Percentiles rank a stretch among this genome's conserved stretches.
phyloP scores from a whole-genome alignment of 495 filamentous ascomycete genomes.

The Jackrogersella multiformis region DNA sequence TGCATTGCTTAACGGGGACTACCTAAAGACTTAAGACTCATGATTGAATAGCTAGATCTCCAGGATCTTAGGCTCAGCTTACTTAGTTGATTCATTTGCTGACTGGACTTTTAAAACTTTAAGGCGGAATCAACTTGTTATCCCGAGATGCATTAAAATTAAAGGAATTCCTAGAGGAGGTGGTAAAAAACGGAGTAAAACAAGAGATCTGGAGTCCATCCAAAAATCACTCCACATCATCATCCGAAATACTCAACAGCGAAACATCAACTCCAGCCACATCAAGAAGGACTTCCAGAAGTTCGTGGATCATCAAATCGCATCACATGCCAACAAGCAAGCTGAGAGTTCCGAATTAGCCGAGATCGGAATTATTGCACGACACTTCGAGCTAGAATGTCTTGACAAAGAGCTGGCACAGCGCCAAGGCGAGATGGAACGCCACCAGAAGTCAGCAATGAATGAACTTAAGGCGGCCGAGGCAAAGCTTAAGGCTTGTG shows the following conservation, averaged over 20 bases:
- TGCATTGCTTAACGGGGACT: slow-evolving; percentile 22
- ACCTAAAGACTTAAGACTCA: slow-evolving; percentile 8
- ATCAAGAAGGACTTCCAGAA: background rate
- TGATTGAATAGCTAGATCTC: background rate
- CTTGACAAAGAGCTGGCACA: background rate
- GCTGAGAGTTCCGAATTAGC: background rate
- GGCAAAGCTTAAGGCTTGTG: background rate
- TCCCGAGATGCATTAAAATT: background rate
- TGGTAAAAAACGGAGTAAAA: background rate
- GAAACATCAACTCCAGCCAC: background rate
- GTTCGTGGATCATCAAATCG: background rate
- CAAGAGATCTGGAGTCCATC: background rate
- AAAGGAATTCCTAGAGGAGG: background rate
- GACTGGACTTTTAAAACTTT: background rate
- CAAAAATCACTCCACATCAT: background rate
- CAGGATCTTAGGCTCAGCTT: slow-evolving; percentile 6
- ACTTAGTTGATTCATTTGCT: slow-evolving; percentile 15
- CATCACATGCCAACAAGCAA: background rate
- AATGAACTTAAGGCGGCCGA: background rate
- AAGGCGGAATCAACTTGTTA: background rate
- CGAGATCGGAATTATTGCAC: background rate
- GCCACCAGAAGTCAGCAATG: background rate
- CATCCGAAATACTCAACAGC: background rate
- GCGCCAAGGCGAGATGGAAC: background rate
- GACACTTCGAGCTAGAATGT: background rate